A percentile compares a stretch with the other conserved stretches of the same genome.
Evolutionary conservation across 345 rosid species (phyloP).

Genomic region (Citropsis articulata): DNA sequence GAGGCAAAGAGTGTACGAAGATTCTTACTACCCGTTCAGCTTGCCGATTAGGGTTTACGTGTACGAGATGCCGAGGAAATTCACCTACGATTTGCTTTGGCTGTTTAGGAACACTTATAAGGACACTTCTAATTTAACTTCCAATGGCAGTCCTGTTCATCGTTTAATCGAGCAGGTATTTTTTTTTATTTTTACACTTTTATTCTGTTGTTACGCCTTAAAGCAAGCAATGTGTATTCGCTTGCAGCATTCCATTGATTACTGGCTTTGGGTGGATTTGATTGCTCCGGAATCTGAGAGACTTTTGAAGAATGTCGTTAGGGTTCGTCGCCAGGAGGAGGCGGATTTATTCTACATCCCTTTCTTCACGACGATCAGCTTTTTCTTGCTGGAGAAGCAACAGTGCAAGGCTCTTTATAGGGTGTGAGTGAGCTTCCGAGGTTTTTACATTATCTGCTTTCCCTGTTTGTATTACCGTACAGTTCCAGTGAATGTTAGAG

Average conservation of each 20-base stretch:
- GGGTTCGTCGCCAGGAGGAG: slow-evolving; percentile 72
- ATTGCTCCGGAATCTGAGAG: slow-evolving; percentile 75
- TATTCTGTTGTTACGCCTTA: background rate
- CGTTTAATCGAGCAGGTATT: slow-evolving; percentile 84
- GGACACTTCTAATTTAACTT: slow-evolving; percentile 78
- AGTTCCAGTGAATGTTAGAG: background rate
- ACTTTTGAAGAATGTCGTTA: slow-evolving; percentile 71
- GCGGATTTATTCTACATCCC: slow-evolving; percentile 89
- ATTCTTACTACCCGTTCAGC: slow-evolving; percentile 46
- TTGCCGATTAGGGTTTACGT: slow-evolving; percentile 77
- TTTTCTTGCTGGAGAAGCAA: slow-evolving; percentile 91
- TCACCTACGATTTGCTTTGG: slow-evolving; percentile 80
- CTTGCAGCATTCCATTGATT: slow-evolving; percentile 87
- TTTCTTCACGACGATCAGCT: slow-evolving; percentile 88
- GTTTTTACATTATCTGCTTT: slow-evolving; percentile 24
- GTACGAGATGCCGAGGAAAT: slow-evolving; percentile 84
- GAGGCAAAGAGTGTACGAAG: slow-evolving; percentile 34
- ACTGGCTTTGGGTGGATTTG: slow-evolving; percentile 97
- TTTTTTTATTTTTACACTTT: background rate
- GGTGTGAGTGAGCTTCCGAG: slow-evolving; percentile 83
- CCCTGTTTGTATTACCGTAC: background rate
- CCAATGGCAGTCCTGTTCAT: slow-evolving; percentile 98
- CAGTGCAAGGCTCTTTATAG: slow-evolving; percentile 97
- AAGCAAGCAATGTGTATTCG: background rate
- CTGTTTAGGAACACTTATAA: slow-evolving; percentile 64